Base-by-base conservation (phyloP, 2,329 filamentous ascomycete genomes). In the Ophiostoma tasmaniense region DNA sequence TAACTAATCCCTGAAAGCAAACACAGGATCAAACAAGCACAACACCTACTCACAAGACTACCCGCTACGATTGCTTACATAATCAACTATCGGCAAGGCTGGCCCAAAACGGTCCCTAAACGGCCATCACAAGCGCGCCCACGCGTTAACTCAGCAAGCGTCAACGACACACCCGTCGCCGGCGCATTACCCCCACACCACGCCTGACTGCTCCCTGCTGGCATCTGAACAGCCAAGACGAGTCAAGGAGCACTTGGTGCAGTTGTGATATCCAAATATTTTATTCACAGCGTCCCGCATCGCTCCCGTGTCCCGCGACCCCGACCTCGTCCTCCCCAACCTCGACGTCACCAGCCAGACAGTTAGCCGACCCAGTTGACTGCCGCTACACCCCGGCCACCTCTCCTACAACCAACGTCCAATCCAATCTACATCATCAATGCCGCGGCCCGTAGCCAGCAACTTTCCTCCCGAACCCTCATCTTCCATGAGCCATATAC, bases 11-110 rank as follows among this genome's bases (percentile, higher is more conserved):
- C n/a, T n/a, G n/a, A n/a, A n/a, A n/a, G n/a, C n/a, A n/a, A n/a
- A n/a, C n/a, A n/a, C n/a, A n/a, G n/a, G n/a, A n/a, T n/a, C n/a
- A n/a, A n/a, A n/a, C n/a, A n/a, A 10, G 25, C 22, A 55, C 50
- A 55, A 55, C n/a, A n/a, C 50, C 50, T 14, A 11, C 22, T 25
- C 50, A 11, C n/a, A 55, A 52, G 22, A 52, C 45, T 22, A 55
- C 22, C 8, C 50, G 25, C 11, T 22, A 55, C 33, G 33, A 28
- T 0, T 14, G 55, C 55, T 61, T 61, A 61, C 55, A 30, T 61
- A 61, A 61, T 61, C 55, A 61, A 61, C 25, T 61, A 28, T 61
- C 55, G 55, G 52, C 52, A 55, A 25, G n/a, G 50, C 50, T 55
- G 50, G 50, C 22, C 55, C 25, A 30, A 61, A 30, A 6, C 55